A percentile compares a stretch with the other conserved stretches of the same genome.
phyloP scores from a whole-genome alignment of 306 rosid species.

The Quercus suber region DNA sequence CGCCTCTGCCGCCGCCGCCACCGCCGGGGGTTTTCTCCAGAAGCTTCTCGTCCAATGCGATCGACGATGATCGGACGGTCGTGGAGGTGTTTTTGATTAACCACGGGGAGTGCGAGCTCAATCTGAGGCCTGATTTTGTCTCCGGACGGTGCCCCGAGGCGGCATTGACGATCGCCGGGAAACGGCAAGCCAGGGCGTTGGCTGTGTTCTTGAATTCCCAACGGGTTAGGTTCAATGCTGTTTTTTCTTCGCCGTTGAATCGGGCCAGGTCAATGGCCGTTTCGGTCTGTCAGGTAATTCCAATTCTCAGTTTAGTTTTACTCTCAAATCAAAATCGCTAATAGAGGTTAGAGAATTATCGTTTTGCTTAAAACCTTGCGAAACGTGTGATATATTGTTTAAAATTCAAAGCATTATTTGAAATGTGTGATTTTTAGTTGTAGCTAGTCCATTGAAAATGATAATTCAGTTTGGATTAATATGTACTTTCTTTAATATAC shows the following conservation, averaged over 20 bases:
- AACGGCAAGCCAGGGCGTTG: constrained; percentile 88
- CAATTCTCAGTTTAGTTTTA: no score
- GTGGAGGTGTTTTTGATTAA: constrained; percentile 78
- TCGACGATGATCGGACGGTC: constrained; percentile 52
- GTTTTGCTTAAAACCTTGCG: background rate
- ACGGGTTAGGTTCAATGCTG: constrained; percentile 70
- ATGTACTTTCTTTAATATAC: background rate
- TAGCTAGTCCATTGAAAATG: background rate
- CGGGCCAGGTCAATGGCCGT: constrained; percentile 81
- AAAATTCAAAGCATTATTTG: background rate
- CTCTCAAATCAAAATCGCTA: no score
- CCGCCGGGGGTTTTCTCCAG: constrained; percentile 41
- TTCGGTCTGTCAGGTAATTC: constrained; percentile 65
- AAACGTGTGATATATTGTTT: background rate
- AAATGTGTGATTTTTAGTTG: background rate
- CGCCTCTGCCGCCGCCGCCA: constrained; percentile 50
- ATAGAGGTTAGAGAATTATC: background rate
- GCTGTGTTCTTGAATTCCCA: constrained; percentile 90
- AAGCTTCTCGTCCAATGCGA: constrained; percentile 48
- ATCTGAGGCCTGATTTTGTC: constrained; percentile 70
- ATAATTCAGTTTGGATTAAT: background rate
- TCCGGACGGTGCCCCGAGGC: constrained; percentile 73
- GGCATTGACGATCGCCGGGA: constrained; percentile 61
- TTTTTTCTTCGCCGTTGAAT: constrained; percentile 76
- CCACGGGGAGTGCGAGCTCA: constrained; percentile 91